Percentiles rank a stretch among this genome's conserved stretches.
phyloP scores from a whole-genome alignment of 345 rosid genomes.

The Garcia nutans region DNA sequence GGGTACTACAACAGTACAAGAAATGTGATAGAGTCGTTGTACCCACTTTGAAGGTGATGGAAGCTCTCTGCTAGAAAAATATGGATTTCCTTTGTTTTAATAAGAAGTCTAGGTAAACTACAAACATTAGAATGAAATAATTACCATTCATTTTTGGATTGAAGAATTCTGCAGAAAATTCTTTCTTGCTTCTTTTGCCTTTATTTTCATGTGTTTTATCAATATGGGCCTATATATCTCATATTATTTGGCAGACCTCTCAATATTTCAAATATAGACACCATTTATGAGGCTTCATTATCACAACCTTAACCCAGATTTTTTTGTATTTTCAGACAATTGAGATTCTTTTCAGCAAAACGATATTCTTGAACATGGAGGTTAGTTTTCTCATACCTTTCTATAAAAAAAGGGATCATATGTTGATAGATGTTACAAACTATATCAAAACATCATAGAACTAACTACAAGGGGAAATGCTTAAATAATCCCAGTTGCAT shows the following conservation, averaged over 20 bases:
- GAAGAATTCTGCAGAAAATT: background rate
- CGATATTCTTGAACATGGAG: constrained; percentile 67
- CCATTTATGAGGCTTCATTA: background rate
- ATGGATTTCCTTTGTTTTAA: background rate
- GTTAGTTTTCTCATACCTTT: constrained; percentile 38
- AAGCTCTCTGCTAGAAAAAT: background rate
- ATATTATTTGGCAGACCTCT: too few relatives aligned
- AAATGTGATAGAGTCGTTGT: constrained; percentile 74
- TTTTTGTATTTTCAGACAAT: constrained; percentile 61
- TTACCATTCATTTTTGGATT: background rate
- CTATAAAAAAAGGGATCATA: background rate
- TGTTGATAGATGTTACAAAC: background rate
- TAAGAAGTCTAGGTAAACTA: background rate
- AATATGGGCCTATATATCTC: background rate
- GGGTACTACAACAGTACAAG: constrained; percentile 74
- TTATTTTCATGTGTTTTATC: background rate
- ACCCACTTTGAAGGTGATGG: constrained; percentile 78
- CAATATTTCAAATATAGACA: too few relatives aligned
- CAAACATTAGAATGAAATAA: background rate
- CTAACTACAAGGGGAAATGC: background rate
- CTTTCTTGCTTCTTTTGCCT: background rate
- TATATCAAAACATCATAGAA: background rate
- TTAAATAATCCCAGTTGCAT: too few relatives aligned
- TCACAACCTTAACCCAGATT: constrained; percentile 4
- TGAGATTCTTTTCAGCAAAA: constrained; percentile 63